Evolutionary conservation across 1,139 yeast species (phyloP).

Genomic region (Scheffersomyces segobiensis): DNA sequence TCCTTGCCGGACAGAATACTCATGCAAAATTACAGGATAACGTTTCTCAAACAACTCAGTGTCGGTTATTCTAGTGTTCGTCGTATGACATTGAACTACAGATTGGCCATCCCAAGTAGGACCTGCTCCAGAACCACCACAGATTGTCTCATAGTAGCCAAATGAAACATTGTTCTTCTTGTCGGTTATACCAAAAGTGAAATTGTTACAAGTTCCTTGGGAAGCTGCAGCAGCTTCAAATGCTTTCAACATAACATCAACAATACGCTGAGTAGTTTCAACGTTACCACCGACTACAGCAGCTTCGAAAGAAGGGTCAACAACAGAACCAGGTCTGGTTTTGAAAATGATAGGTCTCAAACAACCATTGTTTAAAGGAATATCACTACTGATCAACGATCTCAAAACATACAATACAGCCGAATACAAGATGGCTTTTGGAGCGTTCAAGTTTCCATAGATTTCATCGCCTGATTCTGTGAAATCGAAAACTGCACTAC

Average conservation of each 20-base stretch:
- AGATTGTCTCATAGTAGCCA: conserved; percentile 51
- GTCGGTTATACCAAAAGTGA: conserved; percentile 48
- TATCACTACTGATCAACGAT: conserved; percentile 71
- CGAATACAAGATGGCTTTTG: conserved; percentile 72
- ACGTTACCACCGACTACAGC: conserved; percentile 91
- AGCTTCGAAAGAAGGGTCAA: conserved; percentile 72
- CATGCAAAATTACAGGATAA: conserved; percentile 46
- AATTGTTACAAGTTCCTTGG: conserved; percentile 52
- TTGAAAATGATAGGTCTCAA: conserved; percentile 64
- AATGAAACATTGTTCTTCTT: conserved; percentile 35
- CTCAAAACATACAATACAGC: conserved; percentile 79
- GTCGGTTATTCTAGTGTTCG: conserved; percentile 51
- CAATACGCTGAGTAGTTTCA: conserved; percentile 82
- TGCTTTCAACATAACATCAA: conserved; percentile 76
- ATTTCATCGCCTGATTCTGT: conserved; percentile 44
- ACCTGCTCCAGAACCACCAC: conserved; percentile 54
- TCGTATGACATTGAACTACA: conserved; percentile 50
- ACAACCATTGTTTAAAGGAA: conserved; percentile 86
- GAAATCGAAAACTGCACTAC: conserved; percentile 44
- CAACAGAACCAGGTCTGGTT: conserved; percentile 68
- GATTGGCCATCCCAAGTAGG: conserved; percentile 51
- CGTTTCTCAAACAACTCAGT: conserved; percentile 48
- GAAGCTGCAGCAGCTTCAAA: conserved; percentile 70
- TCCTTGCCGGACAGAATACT: conserved; percentile 36
- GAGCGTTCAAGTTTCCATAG: conserved; percentile 47